These are phyloP conservation scores for Aegilops bicornis DNA, from an alignment of 176 grass and related monocot species.

Conservation along the genomic window DNA sequence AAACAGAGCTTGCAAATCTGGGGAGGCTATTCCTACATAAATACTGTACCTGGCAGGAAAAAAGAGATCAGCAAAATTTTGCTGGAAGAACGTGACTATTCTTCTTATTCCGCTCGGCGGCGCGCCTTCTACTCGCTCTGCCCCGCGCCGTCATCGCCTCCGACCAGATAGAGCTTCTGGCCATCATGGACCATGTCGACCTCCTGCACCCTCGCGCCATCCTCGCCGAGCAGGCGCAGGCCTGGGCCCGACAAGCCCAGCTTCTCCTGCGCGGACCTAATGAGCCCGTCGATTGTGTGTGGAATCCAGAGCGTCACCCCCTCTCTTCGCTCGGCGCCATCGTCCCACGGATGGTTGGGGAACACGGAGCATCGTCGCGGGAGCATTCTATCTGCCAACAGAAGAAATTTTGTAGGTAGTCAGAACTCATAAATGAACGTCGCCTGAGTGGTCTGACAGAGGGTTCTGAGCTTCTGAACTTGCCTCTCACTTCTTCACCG, in stretches of 20 bases:
- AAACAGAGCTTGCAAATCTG: neutral
- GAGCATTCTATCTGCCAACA: conserved; percentile 54
- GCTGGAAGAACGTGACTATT: neutral
- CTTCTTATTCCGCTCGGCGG: neutral
- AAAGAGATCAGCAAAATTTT: neutral
- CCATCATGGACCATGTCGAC: conserved; percentile 64
- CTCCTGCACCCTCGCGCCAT: conserved; percentile 65
- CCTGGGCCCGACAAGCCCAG: conserved; percentile 39
- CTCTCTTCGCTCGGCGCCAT: conserved; percentile 42
- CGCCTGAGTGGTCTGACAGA: neutral
- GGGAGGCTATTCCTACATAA: neutral
- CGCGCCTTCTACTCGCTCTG: neutral
- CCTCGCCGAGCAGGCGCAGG: conserved; percentile 60
- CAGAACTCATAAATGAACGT: neutral
- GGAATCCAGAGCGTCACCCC: conserved; percentile 84
- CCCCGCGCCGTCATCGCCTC: conserved; percentile 11
- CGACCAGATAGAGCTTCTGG: conserved; percentile 64
- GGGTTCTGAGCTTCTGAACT: neutral
- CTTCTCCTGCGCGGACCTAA: conserved; percentile 60
- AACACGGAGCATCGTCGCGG: conserved; percentile 76
- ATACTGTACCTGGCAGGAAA: neutral
- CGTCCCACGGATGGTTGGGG: conserved; percentile 75
- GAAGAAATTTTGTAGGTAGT: neutral
- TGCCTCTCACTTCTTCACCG: conserved; percentile 59
- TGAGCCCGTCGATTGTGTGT: conserved; percentile 61